These are phyloP conservation scores for Thermothelomyces thermophilus DNA, from an alignment of 2,329 filamentous ascomycete genomes.

Conservation along the genomic window DNA sequence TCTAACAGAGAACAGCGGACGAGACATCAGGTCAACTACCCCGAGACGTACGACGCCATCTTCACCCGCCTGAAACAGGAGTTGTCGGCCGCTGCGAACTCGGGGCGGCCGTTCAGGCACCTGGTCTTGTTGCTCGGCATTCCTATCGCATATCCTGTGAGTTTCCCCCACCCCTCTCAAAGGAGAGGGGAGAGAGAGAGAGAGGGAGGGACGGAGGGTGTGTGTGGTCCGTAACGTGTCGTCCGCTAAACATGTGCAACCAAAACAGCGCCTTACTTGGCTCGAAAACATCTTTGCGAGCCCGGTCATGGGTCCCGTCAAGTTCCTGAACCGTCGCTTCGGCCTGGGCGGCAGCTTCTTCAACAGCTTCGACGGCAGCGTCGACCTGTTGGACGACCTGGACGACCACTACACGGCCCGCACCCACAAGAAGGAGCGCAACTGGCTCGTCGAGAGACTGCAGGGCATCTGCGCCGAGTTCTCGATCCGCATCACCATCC, in stretches of 20 bases:
- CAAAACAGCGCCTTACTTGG: constrained; percentile 75
- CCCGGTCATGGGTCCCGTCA: constrained; percentile 80
- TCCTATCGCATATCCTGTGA: constrained; percentile 73
- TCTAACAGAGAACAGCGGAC: constrained; percentile 53
- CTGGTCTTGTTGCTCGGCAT: constrained; percentile 83
- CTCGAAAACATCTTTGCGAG: constrained; percentile 86
- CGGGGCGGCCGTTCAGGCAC: constrained; percentile 76
- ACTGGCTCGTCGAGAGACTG: constrained; percentile 68
- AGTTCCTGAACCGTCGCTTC: constrained; percentile 84
- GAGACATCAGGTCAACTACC: constrained; percentile 89
- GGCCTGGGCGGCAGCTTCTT: constrained; percentile 79
- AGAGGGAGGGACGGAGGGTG: too few relatives aligned
- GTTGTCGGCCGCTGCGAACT: constrained; percentile 58
- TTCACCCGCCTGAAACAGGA: constrained; percentile 68
- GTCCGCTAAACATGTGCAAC: neutral
- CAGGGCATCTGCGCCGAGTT: constrained; percentile 80
- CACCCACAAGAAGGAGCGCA: constrained; percentile 85
- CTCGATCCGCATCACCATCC: constrained; percentile 82
- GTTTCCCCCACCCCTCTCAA: constrained; percentile 22
- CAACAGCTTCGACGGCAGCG: constrained; percentile 89
- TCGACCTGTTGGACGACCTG: constrained; percentile 85
- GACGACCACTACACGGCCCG: constrained; percentile 95
- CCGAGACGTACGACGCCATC: constrained; percentile 79
- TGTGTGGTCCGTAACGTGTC: too few relatives aligned
- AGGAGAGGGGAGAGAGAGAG: too few relatives aligned